Base-by-base conservation (phyloP, 176 grass and related monocot genomes). In the Avena eriantha region DNA sequence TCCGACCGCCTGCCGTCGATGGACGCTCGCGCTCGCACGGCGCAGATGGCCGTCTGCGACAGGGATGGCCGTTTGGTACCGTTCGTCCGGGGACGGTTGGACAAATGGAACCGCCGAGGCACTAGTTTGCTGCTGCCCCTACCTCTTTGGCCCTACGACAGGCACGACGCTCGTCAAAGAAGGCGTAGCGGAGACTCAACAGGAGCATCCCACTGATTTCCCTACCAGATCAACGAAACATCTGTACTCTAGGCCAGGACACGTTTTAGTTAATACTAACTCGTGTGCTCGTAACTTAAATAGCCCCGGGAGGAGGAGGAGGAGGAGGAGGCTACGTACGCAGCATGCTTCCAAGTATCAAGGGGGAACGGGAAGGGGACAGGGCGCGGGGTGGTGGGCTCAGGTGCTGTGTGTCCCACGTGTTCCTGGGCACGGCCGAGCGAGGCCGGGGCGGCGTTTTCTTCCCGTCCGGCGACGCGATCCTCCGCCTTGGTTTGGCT, bases 161-260 rank as follows among this genome's bases (percentile, higher is more conserved):
- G 59, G 83, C 88, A 85, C 59, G 5, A 0, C n/a, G 53, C 73
- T 78, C 88, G 84, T 64, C 64, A 8, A n/a, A n/a, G n/a, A n/a
- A n/a, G n/a, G n/a, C n/a, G n/a, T n/a, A n/a, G n/a, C n/a, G n/a
- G n/a, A n/a, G n/a, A n/a, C 24, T 34, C 77, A 6, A 80, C 48
- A 24, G 21, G 9, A 1, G 51, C 50, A 58, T 47, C 43, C 9
- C 7, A 46, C 2, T 46, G 43, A 46, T 46, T 46, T 8, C 82
- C 29, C 65, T 26, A 24, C 1, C 6, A 35, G 34, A 8, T 69
- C 3, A n/a, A 22, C 21, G 8, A n/a, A 8, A 24, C 70, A 47
- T 47, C 41, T 21, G 21, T 49, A n/a, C n/a, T n/a, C n/a, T n/a
- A n/a, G n/a, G n/a, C n/a, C n/a, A n/a, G n/a, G n/a, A 53, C 46